Evolutionary conservation across 208 protist species (phyloP).

Genomic region (Trypanosoma lewisi): DNA sequence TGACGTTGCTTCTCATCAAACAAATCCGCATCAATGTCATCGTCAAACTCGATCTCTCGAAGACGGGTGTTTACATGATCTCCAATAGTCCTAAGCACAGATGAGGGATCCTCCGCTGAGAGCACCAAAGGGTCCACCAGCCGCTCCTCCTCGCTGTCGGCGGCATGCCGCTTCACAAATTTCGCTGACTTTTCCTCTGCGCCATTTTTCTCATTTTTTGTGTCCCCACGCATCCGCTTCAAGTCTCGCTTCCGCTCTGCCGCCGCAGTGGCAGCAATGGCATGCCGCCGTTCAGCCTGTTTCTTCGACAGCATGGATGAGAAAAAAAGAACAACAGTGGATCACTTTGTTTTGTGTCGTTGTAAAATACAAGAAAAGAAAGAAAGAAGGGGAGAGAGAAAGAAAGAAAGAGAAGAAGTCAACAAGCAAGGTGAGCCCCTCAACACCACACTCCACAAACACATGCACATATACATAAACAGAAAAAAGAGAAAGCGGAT

Average conservation of each 20-base stretch:
- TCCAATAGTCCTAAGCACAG: constrained; percentile 57
- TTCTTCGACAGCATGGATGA: constrained; percentile 76
- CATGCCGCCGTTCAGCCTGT: constrained; percentile 43
- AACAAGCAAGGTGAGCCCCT: background rate
- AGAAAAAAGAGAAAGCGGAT: background rate
- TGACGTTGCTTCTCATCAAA: constrained; percentile 68
- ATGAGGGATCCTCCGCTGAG: constrained; percentile 13
- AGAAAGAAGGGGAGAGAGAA: background rate
- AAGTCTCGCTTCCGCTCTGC: constrained; percentile 36
- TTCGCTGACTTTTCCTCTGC: background rate
- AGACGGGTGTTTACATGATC: constrained; percentile 86
- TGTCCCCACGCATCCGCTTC: constrained; percentile 3
- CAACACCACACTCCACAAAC: too few species aligned
- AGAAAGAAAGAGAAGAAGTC: background rate
- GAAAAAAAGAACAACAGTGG: background rate
- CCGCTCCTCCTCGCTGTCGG: constrained; percentile 8
- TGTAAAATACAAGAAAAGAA: background rate
- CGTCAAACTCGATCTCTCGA: constrained; percentile 37
- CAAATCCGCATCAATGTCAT: constrained; percentile 74
- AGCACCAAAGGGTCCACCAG: constrained; percentile 26
- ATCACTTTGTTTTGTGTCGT: background rate
- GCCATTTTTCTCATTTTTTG: background rate
- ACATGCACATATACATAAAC: background rate
- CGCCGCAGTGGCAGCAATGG: constrained; percentile 40
- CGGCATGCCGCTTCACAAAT: constrained; percentile 3